phyloP scores from a whole-genome alignment of 1,139 yeast genomes.

The Geotrichum europaeum region DNA sequence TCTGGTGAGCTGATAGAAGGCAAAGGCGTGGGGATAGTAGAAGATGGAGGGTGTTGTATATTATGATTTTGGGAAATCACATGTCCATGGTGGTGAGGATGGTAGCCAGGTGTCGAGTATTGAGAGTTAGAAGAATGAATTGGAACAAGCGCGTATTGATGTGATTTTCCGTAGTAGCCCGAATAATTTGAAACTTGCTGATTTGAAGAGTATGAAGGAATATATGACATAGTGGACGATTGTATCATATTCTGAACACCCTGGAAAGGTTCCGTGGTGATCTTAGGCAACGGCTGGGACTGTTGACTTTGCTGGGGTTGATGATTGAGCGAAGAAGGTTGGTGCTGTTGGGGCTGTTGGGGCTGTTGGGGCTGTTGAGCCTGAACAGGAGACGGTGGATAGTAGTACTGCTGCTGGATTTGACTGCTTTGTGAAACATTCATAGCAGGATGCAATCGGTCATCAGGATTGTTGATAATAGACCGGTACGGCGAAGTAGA shows the following conservation, averaged over 20 bases:
- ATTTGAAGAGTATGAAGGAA: neutral
- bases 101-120: neutral
- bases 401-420: neutral
- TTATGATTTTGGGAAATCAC: neutral
- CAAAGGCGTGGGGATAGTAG: neutral
- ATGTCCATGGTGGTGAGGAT: neutral
- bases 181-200: neutral
- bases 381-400: neutral
- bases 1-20: constrained; percentile 3
- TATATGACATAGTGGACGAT: neutral
- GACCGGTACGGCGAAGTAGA: neutral
- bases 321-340: neutral
- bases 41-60: neutral
- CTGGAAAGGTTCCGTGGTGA: neutral
- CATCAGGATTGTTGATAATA: neutral
- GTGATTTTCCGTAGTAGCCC: neutral
- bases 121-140: neutral
- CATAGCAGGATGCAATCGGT: neutral
- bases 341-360: neutral
- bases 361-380: neutral
- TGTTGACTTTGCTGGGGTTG: neutral
- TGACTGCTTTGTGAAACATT: neutral
- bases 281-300: neutral
- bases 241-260: neutral
- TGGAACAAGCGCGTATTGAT: neutral